Evolutionary conservation across 2,329 filamentous ascomycete genomes (phyloP), one percentile per base, ranked within the genome.

Genomic region (Sporothrix mexicana): DNA sequence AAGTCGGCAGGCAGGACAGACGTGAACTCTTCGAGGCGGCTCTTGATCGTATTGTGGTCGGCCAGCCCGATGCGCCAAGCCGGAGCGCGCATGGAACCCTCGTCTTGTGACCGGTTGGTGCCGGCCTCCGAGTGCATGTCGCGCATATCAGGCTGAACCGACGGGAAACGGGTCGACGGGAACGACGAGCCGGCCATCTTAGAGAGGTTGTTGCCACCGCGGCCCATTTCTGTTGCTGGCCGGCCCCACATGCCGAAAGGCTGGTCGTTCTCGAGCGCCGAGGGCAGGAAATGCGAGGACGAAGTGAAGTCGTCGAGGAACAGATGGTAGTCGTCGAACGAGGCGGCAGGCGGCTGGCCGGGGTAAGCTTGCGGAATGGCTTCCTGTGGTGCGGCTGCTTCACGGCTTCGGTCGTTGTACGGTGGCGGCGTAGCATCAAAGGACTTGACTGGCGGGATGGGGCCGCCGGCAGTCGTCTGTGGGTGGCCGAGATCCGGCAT

Each of bases 1-100:
- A 93, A 93, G 76, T 89, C 88, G 70, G 81, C 83, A 0, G 90
- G 88, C 25, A 91, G 79, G 4, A 90, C 86, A 0, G 85, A 83
- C 0, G 88, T 87, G 75, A 91, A 91, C 74, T 90, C 88, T 23
- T 88, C 85, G 0, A 91, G 80, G n/a, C 87, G 85, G 72, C 84
- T 87, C 77, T 87, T 87, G 71, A 91, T 88, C 12, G 84, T 81
- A 4, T 82, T 84, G 77, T 89, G 86, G 75, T 89, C 88, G 72
- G 82, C 83, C 10, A 83, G 84, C 20, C 86, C 88, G 51, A 89
- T 87, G 73, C 82, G 82, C 80, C 84, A 82, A 2, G 80, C 81
- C 20, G 79, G 80, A 8, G 79, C 77, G 71, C 81, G 83, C 73
- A 78, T 79, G 1, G 79, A 77, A 2, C 64, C 55, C 23, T 85